Evolutionary conservation across 2,329 filamentous ascomycete species (phyloP).

Genomic region (Aureobasidium subglaciale): DNA sequence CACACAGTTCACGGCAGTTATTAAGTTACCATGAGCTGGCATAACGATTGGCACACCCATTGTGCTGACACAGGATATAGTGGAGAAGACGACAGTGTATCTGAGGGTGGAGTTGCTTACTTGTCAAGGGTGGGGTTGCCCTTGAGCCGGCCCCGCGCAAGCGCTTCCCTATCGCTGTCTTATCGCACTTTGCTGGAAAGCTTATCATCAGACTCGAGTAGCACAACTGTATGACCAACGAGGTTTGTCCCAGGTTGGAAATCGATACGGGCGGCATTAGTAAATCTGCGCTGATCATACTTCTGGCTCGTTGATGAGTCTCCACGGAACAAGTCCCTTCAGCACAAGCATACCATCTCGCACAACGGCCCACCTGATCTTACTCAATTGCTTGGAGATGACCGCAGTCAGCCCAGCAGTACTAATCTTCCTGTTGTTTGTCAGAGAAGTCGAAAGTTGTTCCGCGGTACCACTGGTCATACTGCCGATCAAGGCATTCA

Average conservation of each 20-base stretch:
- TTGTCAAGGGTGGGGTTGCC: not conserved
- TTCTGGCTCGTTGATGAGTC: constrained; percentile 26
- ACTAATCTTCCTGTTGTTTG: constrained; percentile 37
- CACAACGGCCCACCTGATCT: constrained; percentile 55
- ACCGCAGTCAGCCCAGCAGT: constrained; percentile 49
- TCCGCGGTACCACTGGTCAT: constrained; percentile 36
- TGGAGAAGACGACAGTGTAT: no score
- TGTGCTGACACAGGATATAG: not conserved
- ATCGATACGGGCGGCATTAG: no score
- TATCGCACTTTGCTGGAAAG: not conserved
- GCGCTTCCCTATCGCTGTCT: not conserved
- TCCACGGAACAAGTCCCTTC: constrained; percentile 34
- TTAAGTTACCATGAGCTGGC: no score
- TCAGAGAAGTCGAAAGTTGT: constrained; percentile 27
- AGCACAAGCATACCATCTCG: constrained; percentile 56
- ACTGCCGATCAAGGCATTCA: constrained; percentile 37
- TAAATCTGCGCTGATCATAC: not conserved
- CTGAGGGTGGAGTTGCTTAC: no score
- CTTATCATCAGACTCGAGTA: no score
- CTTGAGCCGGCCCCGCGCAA: not conserved
- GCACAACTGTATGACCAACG: no score
- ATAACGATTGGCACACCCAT: no score
- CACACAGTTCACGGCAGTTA: no score
- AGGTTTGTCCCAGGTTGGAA: no score
- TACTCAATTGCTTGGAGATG: constrained; percentile 50